These are phyloP conservation scores for Alternaria gaisen DNA, from an alignment of 2,329 filamentous ascomycete genomes.

Conservation along the genomic window DNA sequence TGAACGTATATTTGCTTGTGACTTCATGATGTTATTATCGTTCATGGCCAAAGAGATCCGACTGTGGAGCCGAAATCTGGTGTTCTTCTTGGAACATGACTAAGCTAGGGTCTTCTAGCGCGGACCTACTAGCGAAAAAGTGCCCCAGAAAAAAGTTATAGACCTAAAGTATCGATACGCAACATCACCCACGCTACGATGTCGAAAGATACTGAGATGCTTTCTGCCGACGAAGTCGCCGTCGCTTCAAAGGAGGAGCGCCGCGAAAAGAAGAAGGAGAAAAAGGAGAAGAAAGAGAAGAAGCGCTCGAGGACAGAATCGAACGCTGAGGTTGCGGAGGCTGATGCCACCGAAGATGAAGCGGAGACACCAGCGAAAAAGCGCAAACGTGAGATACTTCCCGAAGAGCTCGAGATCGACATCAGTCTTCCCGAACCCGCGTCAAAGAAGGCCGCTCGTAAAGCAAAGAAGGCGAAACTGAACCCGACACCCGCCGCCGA, in stretches of 20 bases:
- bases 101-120: constrained; percentile 21
- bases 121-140: constrained; percentile 20
- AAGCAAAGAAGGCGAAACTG: constrained; percentile 82
- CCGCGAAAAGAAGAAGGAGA: constrained; percentile 40
- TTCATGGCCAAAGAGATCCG: neutral
- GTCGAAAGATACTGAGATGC: constrained; percentile 23
- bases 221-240: constrained; percentile 17
- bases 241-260: constrained; percentile 31
- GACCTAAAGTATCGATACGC: neutral
- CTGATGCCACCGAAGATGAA: constrained; percentile 24
- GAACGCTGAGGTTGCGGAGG: constrained; percentile 22
- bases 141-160: constrained; percentile 30
- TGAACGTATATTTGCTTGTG: neutral
- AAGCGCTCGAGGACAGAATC: constrained; percentile 32
- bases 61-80: neutral
- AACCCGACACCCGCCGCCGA: constrained; percentile 34
- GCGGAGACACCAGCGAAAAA: constrained; percentile 49
- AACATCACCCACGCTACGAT: constrained; percentile 13
- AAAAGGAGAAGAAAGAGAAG: constrained; percentile 39
- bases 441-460: constrained; percentile 91
- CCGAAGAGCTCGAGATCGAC: constrained; percentile 82
- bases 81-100: constrained; percentile 13
- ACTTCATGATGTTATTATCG: neutral
- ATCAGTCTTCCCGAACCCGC: constrained; percentile 88
- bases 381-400: constrained; percentile 67